Evolutionary conservation across 306 rosid genomes (phyloP).

Genomic region (Mimosa pudica): DNA sequence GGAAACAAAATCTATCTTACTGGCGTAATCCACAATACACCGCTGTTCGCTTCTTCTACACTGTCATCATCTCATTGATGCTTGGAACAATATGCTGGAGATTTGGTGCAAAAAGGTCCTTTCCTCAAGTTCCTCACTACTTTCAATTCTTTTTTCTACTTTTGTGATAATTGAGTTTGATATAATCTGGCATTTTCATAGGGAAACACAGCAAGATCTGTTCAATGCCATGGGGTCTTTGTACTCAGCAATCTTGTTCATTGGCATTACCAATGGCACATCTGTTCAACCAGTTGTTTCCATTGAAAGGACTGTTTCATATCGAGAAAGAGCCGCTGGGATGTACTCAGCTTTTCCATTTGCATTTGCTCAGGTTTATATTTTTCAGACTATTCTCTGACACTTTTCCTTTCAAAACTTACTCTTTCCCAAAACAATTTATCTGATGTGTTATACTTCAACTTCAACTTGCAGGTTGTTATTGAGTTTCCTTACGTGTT

Average conservation of each 20-base stretch:
- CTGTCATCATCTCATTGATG: slow-evolving; percentile 72
- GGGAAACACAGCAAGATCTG: slow-evolving; percentile 45
- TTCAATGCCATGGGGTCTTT: slow-evolving; percentile 75
- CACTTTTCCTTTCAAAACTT: not conserved
- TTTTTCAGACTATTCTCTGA: slow-evolving; percentile 13
- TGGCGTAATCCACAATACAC: slow-evolving; percentile 80
- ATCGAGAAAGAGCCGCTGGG: slow-evolving; percentile 78
- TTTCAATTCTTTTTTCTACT: not conserved
- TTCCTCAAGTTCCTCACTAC: not conserved
- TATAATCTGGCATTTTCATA: not conserved
- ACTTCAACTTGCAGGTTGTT: slow-evolving; percentile 58
- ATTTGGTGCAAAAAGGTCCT: slow-evolving; percentile 66
- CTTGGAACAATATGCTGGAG: slow-evolving; percentile 77
- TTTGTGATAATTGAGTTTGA: no score
- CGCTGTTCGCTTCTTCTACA: slow-evolving; percentile 76
- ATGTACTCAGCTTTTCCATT: slow-evolving; percentile 77
- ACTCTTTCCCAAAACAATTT: not conserved
- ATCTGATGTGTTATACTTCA: slow-evolving; percentile 17
- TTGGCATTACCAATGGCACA: slow-evolving; percentile 60
- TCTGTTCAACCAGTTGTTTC: slow-evolving; percentile 71
- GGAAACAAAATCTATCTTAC: slow-evolving; percentile 77
- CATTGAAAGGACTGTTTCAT: slow-evolving; percentile 73
- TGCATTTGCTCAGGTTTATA: slow-evolving; percentile 60
- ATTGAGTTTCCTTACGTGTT: slow-evolving; percentile 96
- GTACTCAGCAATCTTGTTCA: slow-evolving; percentile 61